A percentile compares a stretch with the other conserved stretches of the same genome.
phyloP scores from a whole-genome alignment of 352 stramenopile genomes.

The Globisporangium barbulae region DNA sequence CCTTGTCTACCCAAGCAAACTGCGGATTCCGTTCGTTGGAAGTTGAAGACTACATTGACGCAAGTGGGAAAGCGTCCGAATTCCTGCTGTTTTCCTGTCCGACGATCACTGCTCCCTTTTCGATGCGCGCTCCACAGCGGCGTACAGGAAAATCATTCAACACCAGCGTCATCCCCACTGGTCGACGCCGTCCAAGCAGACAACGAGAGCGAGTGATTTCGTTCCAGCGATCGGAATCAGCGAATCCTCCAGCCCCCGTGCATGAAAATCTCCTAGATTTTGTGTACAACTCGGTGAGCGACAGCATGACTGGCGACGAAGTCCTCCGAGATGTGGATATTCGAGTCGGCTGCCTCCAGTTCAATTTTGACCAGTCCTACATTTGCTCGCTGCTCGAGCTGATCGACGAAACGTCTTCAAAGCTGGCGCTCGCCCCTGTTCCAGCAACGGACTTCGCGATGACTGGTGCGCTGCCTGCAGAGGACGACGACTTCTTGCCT shows the following conservation, averaged over 20 bases:
- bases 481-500: constrained; percentile 35
- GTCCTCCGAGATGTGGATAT: constrained; percentile 58
- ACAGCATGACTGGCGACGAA: constrained; percentile 57
- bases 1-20: constrained; percentile 71
- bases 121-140: constrained; percentile 45
- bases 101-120: constrained; percentile 62
- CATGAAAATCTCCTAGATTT: constrained; percentile 67
- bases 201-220: constrained; percentile 70
- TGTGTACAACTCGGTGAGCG: constrained; percentile 49
- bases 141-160: constrained; percentile 31
- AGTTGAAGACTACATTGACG: constrained; percentile 72
- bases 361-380: constrained; percentile 86
- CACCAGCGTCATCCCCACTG: constrained; percentile 19
- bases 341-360: constrained; percentile 68
- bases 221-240: constrained; percentile 32
- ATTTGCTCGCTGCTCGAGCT: constrained; percentile 73
- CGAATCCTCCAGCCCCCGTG: constrained; percentile 17
- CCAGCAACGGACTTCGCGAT: constrained; percentile 17
- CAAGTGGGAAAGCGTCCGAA: constrained; percentile 55
- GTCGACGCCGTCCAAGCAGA: constrained; percentile 27
- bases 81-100: constrained; percentile 81
- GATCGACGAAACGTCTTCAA: constrained; percentile 63
- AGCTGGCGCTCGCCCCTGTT: constrained; percentile 31
- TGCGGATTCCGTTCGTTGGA: constrained; percentile 68
- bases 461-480: constrained; percentile 9